phyloP scores from a whole-genome alignment of 306 rosid genomes.

The Inga laurina region DNA sequence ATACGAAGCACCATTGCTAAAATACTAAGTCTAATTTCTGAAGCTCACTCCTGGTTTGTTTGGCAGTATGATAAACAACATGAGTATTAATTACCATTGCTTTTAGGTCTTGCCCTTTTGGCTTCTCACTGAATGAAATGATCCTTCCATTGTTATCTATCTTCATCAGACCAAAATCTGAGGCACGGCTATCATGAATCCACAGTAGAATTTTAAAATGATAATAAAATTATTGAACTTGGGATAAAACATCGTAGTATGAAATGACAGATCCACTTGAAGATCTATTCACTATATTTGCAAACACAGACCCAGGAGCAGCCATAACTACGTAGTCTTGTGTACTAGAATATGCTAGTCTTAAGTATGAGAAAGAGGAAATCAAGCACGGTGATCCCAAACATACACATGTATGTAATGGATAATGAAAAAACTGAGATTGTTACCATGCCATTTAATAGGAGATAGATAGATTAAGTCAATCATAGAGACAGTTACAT shows the following conservation, averaged over 20 bases:
- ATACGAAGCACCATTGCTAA: slow-evolving; percentile 30
- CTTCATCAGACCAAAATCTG: slow-evolving; percentile 98
- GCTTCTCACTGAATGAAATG: slow-evolving; percentile 83
- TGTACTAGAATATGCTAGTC: not conserved
- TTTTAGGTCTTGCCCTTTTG: slow-evolving; percentile 75
- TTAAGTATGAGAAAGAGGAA: not conserved
- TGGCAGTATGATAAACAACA: slow-evolving; percentile 28
- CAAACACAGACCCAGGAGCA: not conserved
- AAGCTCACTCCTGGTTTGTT: slow-evolving; percentile 10
- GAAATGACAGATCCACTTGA: not conserved
- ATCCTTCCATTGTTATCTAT: slow-evolving; percentile 74
- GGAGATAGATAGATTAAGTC: not conserved
- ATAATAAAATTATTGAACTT: slow-evolving; percentile 3
- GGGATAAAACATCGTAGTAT: not conserved
- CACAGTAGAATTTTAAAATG: slow-evolving; percentile 29
- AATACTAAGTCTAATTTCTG: slow-evolving; percentile 24
- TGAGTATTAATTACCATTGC: slow-evolving; percentile 64
- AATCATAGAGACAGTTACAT: not conserved
- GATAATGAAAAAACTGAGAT: not conserved
- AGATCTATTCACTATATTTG: not conserved
- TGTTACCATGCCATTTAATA: not conserved
- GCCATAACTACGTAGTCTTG: not conserved
- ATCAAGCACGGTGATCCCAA: not conserved
- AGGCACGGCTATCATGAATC: slow-evolving; percentile 78
- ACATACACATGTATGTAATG: not conserved